Evolutionary conservation across 495 filamentous ascomycete species (phyloP).

Genomic region (Aspergillus avenaceus): DNA sequence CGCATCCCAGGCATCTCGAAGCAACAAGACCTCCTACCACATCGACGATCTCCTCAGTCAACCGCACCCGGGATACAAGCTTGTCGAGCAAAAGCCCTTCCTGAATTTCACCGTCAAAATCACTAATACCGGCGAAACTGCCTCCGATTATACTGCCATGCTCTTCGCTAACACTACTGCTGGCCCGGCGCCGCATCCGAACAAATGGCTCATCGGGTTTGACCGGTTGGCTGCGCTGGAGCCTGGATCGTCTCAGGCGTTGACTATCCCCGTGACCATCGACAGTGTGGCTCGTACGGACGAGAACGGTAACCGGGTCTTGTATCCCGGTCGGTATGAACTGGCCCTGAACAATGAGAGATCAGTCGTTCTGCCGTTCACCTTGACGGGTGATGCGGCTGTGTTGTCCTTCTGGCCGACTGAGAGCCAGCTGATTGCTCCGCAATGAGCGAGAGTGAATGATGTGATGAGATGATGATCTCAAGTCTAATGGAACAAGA

Average conservation of each 20-base stretch:
- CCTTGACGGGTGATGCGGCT: conserved; percentile 26
- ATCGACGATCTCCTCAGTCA: conserved; percentile 25
- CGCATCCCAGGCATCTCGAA: conserved; percentile 18
- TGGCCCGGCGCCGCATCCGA: conserved; percentile 58
- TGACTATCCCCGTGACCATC: conserved; percentile 48
- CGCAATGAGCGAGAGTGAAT: not conserved
- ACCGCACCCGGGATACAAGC: conserved; percentile 21
- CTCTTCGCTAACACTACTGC: conserved; percentile 49
- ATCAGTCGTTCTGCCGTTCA: conserved; percentile 23
- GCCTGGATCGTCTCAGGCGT: conserved; percentile 29
- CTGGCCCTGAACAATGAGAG: conserved; percentile 51
- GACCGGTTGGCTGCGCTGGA: conserved; percentile 45
- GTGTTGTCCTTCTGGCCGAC: conserved; percentile 31
- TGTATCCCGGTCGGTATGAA: conserved; percentile 64
- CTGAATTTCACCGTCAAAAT: conserved; percentile 39
- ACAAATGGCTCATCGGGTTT: conserved; percentile 61
- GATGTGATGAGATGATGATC: no score
- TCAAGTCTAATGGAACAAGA: no score
- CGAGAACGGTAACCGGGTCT: conserved; percentile 51
- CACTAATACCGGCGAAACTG: conserved; percentile 49
- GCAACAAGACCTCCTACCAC: conserved; percentile 13
- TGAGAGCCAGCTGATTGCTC: conserved; percentile 23
- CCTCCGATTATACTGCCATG: conserved; percentile 59
- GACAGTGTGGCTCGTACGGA: conserved; percentile 57
- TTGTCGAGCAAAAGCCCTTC: conserved; percentile 36